phyloP scores from a whole-genome alignment of 495 filamentous ascomycete species.

The Bathelium albidoporum region DNA sequence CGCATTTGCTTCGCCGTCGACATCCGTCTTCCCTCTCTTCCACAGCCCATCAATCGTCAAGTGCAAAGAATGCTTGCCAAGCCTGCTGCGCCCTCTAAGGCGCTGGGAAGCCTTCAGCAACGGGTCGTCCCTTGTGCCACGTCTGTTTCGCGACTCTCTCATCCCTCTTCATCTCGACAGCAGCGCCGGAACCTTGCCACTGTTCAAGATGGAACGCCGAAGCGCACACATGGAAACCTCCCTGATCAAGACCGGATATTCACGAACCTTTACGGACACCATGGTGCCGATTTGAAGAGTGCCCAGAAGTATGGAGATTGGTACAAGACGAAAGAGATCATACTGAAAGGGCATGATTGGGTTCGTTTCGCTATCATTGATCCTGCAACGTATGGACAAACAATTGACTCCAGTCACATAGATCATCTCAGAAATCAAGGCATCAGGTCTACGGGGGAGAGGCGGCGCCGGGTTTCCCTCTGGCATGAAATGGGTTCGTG shows the following conservation, averaged over 20 bases:
- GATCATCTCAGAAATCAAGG: conserved; percentile 94
- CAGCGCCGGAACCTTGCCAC: conserved; percentile 69
- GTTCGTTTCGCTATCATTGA: conserved; percentile 35
- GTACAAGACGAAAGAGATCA: conserved; percentile 98
- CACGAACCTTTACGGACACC: conserved; percentile 92
- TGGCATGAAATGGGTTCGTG: conserved; percentile 93
- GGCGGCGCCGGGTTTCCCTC: conserved; percentile 97
- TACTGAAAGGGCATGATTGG: conserved; percentile 96
- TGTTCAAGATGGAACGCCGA: conserved; percentile 71
- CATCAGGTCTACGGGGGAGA: conserved; percentile 87
- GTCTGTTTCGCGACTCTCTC: conserved; percentile 29
- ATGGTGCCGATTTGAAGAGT: conserved; percentile 77
- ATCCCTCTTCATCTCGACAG: conserved; percentile 31
- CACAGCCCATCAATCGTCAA: conserved; percentile 10
- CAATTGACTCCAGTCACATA: conserved; percentile 18
- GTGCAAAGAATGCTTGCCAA: conserved; percentile 30
- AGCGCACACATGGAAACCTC: conserved; percentile 70
- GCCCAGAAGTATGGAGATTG: conserved; percentile 99
- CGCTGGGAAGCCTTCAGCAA: conserved; percentile 37
- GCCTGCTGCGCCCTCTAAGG: conserved; percentile 30
- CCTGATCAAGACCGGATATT: conserved; percentile 97
- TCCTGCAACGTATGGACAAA: neutral
- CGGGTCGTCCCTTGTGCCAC: conserved; percentile 43
- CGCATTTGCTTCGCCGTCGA: neutral
- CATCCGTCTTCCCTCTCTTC: neutral